Conservation (phyloP, 148 eudicot genomes). For the Rhododendron kiyosumense region DNA sequence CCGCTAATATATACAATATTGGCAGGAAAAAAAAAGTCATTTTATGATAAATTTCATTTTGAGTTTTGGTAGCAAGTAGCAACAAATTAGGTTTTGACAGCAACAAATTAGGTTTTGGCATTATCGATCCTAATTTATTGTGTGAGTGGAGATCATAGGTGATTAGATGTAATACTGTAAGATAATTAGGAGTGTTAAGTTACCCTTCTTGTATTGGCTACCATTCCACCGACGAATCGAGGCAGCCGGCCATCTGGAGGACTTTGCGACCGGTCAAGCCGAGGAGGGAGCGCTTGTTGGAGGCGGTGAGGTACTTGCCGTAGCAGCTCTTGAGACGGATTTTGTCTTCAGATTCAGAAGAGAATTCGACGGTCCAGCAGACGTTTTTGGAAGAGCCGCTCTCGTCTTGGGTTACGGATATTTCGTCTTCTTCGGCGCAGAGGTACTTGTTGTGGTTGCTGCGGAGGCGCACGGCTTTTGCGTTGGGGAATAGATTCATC, state of each 20-base stretch:
- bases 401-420: conserved; percentile 32
- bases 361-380: conserved; percentile 39
- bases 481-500: conserved; percentile 66
- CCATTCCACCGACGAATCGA: conserved; percentile 41
- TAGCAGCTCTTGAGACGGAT: conserved; percentile 51
- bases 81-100: too few relatives aligned
- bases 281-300: conserved; percentile 38
- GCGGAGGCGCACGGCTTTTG: conserved; percentile 58
- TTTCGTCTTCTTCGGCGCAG: conserved; percentile 40
- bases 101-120: too few relatives aligned
- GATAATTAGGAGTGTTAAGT: background rate
- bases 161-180: background rate
- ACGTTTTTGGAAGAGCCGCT: conserved; percentile 22
- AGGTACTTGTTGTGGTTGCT: conserved; percentile 60
- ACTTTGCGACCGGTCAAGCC: conserved; percentile 53
- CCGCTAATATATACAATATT: too few relatives aligned
- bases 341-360: background rate
- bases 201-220: conserved; percentile 35
- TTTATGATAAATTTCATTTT: too few relatives aligned
- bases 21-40: too few relatives aligned
- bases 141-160: background rate
- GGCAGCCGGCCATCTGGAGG: conserved; percentile 20
- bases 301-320: conserved; percentile 41
- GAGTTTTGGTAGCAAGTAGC: too few relatives aligned
- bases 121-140: background rate